Conservation (phyloP, 495 filamentous ascomycete species). For the Daldinia caldariorum region DNA sequence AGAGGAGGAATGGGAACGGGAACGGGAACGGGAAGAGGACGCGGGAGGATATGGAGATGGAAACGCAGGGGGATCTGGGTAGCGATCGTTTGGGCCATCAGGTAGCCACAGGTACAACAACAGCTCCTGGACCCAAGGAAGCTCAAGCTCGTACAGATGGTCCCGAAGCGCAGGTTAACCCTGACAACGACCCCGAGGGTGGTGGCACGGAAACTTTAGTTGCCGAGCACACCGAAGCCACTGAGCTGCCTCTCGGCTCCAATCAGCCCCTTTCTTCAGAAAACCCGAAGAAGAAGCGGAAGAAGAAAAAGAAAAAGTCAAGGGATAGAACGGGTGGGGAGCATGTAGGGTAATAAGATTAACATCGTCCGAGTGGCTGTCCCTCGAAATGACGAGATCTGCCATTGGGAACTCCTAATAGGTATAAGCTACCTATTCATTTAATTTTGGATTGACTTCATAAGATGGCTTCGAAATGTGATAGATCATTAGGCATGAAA, state of each 20-base stretch:
- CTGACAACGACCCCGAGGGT: not conserved
- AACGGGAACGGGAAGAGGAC: constrained; percentile 42
- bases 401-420: constrained; percentile 2
- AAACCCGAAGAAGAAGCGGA: constrained; percentile 65
- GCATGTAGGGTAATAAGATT: constrained; percentile 5
- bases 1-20: constrained; percentile 30
- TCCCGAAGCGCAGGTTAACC: constrained; percentile 14
- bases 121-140: not conserved
- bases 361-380: not conserved
- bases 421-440: not conserved
- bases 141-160: constrained; percentile 10
- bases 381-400: not conserved
- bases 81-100: constrained; percentile 1
- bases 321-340: constrained; percentile 37
- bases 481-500: no score
- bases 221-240: not conserved
- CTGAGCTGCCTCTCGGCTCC: not conserved
- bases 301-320: constrained; percentile 53
- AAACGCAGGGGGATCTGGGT: constrained; percentile 6
- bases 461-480: constrained; percentile 3
- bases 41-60: constrained; percentile 14
- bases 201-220: constrained; percentile 4
- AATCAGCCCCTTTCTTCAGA: not conserved
- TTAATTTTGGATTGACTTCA: not conserved
- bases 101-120: no score